A percentile compares a stretch with the other conserved stretches of the same genome.
These are phyloP conservation scores for Bipolaris victoriae DNA, from an alignment of 2,329 filamentous ascomycete species.

Conservation along the genomic window DNA sequence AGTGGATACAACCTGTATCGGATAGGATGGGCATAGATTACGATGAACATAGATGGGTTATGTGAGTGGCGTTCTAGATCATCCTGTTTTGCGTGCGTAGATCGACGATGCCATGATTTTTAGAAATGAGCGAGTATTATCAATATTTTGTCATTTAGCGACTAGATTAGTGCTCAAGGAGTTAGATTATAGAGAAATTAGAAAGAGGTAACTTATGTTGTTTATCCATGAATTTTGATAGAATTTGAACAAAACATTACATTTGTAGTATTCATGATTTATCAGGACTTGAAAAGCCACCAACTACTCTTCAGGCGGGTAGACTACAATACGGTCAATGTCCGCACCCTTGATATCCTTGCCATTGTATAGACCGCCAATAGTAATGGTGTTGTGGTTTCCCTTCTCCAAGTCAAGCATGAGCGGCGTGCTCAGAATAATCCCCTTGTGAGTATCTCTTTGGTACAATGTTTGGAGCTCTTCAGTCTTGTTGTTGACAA, in stretches of 20 bases:
- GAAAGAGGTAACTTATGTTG: not conserved
- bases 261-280: not conserved
- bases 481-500: conserved; percentile 61
- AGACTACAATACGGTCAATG: conserved; percentile 65
- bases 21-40: conserved; percentile 39
- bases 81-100: not conserved
- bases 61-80: not conserved
- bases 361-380: conserved; percentile 64
- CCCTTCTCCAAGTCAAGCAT: conserved; percentile 61
- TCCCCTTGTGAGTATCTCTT: conserved; percentile 64
- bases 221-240: too few species aligned
- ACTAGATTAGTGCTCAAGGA: not conserved
- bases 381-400: conserved; percentile 63
- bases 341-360: conserved; percentile 64
- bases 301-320: conserved; percentile 57
- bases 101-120: not conserved
- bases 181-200: not conserved
- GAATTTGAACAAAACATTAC: not conserved
- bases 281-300: too few species aligned
- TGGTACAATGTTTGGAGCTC: conserved; percentile 60
- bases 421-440: conserved; percentile 64
- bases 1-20: conserved; percentile 42
- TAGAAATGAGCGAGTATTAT: not conserved
- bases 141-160: not conserved
- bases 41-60: not conserved